Evolutionary conservation across 192 early-diverging fungal genomes (phyloP), one percentile per base, ranked within the genome.

Genomic region (Funneliformis mosseae): DNA sequence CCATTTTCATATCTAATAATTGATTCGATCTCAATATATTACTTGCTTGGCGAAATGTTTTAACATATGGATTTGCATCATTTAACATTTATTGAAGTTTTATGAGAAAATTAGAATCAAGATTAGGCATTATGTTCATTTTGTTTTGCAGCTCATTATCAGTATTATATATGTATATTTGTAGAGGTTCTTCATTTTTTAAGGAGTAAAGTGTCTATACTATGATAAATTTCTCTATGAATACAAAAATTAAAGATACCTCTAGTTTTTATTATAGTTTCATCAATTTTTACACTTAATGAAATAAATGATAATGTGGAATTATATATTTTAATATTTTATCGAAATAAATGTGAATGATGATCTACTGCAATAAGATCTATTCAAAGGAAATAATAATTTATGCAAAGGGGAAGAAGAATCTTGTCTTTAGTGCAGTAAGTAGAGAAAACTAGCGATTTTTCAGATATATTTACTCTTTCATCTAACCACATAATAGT

Each of bases 301-400:
- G 83, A 84, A 4, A 78, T 80, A 42, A 84, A 81, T 10, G 83
- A 74, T 41, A 84, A 78, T 14, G 74, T 28, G 16, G 80, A 66
- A 28, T 84, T 84, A 60, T 81, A 84, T 46, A 64, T 80, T 21
- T 74, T 7, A 70, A 79, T 84, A 12, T 60, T 50, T 2, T 81
- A 2, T 1, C 62, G 27, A 80, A 84, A 81, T 42, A 25, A 4
- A 8, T 2, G 72, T 55, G 41, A n/a, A 74, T 11, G 8, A 28
- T 14, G 9, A 48, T 46, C 42, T 0, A 9, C 28, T 28, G 18
- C 45, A 50, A 9, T 74, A 12, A 74, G 48, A 55, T 11, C 3
- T 25, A 10, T 74, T 45, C 0, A 74, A 14, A 55, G 48, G 9
- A 74, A 3, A 5, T 25, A 23, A 45, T 50, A 33, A n/a, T 50